Conservation (phyloP, 352 stramenopile species). For the Globisporangium iwayamae region DNA sequence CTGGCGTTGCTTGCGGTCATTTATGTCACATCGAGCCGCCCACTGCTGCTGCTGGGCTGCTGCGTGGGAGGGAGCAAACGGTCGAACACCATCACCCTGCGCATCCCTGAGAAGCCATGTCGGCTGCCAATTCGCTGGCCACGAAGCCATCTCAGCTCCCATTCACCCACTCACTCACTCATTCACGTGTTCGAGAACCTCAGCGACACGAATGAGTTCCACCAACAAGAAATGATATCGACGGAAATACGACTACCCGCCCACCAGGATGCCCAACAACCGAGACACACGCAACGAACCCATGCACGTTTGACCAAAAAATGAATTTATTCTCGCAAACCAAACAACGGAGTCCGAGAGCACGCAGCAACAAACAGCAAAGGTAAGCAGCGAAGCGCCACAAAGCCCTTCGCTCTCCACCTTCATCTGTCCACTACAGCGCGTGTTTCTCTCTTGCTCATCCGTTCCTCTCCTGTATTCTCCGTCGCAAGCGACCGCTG, state of each 20-base stretch:
- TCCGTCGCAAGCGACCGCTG: constrained; percentile 9
- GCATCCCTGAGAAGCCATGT: constrained; percentile 10
- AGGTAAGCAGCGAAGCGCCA: neutral
- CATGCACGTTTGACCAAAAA: constrained; percentile 14
- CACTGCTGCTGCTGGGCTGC: too few species aligned
- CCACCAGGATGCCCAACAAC: neutral
- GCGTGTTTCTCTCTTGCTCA: neutral
- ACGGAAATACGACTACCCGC: neutral
- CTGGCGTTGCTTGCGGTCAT: neutral
- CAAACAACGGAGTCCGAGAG: constrained; percentile 3
- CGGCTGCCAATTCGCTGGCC: constrained; percentile 2
- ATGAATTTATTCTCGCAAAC: constrained; percentile 23
- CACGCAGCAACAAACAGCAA: neutral
- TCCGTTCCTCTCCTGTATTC: constrained; percentile 7
- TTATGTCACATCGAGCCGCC: neutral
- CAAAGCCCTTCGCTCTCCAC: neutral
- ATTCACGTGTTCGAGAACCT: neutral
- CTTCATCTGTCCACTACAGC: neutral
- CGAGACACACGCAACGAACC: neutral
- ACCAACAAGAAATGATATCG: neutral
- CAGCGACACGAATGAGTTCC: neutral
- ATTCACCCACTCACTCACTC: neutral
- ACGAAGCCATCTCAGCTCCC: constrained; percentile 3
- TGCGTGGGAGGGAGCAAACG: neutral
- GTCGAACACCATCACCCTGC: neutral